A percentile compares a stretch with the other conserved stretches of the same genome.
These are phyloP conservation scores for Cucurbita argyrosperma DNA, from an alignment of 306 rosid species.

Conservation along the genomic window DNA sequence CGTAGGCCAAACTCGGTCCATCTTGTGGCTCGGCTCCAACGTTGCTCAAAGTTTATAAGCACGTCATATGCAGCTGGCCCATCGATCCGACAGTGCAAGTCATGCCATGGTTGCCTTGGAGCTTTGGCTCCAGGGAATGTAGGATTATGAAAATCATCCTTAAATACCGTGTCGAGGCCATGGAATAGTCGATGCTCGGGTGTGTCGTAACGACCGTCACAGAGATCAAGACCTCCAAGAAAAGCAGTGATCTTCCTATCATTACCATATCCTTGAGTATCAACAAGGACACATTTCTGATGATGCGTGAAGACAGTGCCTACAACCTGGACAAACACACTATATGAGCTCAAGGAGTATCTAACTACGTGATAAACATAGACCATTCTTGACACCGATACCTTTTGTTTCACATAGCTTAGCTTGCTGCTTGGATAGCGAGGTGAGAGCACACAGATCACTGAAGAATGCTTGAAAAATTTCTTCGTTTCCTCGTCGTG, in stretches of 20 bases:
- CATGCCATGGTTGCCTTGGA: constrained; percentile 99
- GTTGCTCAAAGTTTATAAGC: constrained; percentile 89
- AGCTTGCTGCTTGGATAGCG: constrained; percentile 71
- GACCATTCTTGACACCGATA: background rate
- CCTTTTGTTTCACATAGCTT: constrained; percentile 67
- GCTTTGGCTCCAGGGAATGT: constrained; percentile 58
- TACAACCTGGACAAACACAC: constrained; percentile 47
- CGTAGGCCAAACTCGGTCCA: constrained; percentile 66
- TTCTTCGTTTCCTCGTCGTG: constrained; percentile 81
- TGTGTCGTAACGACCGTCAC: constrained; percentile 98
- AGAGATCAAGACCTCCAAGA: constrained; percentile 86
- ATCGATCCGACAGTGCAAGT: constrained; percentile 79
- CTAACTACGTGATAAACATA: background rate
- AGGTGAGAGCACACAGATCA: constrained; percentile 68
- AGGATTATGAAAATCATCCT: constrained; percentile 71
- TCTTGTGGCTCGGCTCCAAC: constrained; percentile 67
- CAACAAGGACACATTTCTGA: constrained; percentile 87
- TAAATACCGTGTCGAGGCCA: constrained; percentile 44
- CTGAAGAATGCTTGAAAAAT: constrained; percentile 90
- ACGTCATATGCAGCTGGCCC: constrained; percentile 96
- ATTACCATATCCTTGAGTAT: constrained; percentile 71
- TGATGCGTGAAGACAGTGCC: constrained; percentile 88
- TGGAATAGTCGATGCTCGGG: constrained; percentile 80
- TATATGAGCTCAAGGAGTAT: background rate
- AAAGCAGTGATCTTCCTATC: constrained; percentile 70